phyloP scores from a whole-genome alignment of 1,284 basidiomycete species.

The Rhodofomes roseus region DNA sequence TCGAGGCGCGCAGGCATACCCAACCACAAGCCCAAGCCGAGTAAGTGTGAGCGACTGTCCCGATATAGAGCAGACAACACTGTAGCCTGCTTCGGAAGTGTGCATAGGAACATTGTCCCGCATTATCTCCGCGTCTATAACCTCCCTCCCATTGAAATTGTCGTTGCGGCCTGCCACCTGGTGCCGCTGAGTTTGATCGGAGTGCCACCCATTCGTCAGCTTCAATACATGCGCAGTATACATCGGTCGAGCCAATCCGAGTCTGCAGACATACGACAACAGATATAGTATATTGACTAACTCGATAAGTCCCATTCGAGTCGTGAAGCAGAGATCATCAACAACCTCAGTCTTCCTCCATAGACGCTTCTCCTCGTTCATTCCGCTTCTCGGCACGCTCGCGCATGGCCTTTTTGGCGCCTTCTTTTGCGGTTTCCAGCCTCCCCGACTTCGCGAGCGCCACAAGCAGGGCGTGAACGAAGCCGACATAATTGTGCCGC shows the following conservation, averaged over 20 bases:
- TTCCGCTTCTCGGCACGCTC: conserved; percentile 47
- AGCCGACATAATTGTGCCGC: conserved; percentile 79
- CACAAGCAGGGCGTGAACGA: conserved; percentile 67
- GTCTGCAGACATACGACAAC: too few relatives aligned
- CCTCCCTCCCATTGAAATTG: not conserved
- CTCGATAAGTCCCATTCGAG: not conserved
- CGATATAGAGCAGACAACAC: not conserved
- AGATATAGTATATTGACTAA: not conserved
- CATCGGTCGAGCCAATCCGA: too few relatives aligned
- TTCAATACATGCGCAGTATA: not conserved
- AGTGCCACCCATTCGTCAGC: not conserved
- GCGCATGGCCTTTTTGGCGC: conserved; percentile 47
- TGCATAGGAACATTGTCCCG: not conserved
- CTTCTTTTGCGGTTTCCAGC: conserved; percentile 44
- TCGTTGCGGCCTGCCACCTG: not conserved
- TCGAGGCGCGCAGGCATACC: too few relatives aligned
- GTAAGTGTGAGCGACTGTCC: not conserved
- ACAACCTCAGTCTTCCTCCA: conserved; percentile 46
- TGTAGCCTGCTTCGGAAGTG: not conserved
- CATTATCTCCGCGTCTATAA: not conserved
- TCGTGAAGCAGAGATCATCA: not conserved
- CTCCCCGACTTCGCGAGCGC: conserved; percentile 66
- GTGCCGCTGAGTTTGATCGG: not conserved
- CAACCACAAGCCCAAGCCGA: too few relatives aligned
- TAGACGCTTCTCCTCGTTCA: conserved; percentile 43